Conservation (phyloP, 2,329 filamentous ascomycete genomes). For the Ophiostoma australiae region DNA sequence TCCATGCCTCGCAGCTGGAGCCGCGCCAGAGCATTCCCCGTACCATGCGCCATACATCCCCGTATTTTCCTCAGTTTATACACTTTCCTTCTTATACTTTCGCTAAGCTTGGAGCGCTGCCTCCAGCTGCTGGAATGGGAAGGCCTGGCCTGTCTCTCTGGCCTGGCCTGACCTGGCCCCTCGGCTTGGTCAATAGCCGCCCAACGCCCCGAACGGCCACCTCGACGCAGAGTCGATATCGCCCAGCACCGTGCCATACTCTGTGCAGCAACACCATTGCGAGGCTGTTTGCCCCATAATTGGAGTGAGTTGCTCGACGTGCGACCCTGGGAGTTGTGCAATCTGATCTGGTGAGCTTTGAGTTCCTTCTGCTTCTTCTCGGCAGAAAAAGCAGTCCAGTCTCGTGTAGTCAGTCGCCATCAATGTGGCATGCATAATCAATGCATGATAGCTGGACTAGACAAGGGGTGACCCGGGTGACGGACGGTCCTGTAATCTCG, state of each 20-base stretch:
- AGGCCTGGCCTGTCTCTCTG: not conserved
- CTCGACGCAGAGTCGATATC: not conserved
- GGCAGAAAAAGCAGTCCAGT: too few relatives aligned
- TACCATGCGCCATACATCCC: not conserved
- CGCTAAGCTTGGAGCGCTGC: not conserved
- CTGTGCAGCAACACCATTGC: not conserved
- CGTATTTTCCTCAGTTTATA: not conserved
- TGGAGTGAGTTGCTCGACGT: not conserved
- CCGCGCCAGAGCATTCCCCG: too few relatives aligned
- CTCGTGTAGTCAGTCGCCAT: too few relatives aligned
- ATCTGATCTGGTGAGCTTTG: too few relatives aligned
- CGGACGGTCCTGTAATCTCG: too few relatives aligned
- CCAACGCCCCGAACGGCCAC: not conserved
- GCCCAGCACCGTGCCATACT: not conserved
- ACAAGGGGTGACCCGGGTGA: too few relatives aligned
- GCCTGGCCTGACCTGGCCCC: too few relatives aligned
- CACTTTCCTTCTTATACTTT: slow-evolving; percentile 2
- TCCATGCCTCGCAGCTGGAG: not conserved
- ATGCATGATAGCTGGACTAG: too few relatives aligned
- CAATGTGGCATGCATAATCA: too few relatives aligned
- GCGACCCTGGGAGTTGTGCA: not conserved
- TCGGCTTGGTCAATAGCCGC: not conserved
- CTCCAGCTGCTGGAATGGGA: not conserved
- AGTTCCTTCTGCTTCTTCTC: too few relatives aligned
- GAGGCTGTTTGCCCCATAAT: not conserved